Evolutionary conservation across 768 basidiomycete species (phyloP), one percentile per base, ranked within the genome.

Genomic region (Suillus hirtellus): DNA sequence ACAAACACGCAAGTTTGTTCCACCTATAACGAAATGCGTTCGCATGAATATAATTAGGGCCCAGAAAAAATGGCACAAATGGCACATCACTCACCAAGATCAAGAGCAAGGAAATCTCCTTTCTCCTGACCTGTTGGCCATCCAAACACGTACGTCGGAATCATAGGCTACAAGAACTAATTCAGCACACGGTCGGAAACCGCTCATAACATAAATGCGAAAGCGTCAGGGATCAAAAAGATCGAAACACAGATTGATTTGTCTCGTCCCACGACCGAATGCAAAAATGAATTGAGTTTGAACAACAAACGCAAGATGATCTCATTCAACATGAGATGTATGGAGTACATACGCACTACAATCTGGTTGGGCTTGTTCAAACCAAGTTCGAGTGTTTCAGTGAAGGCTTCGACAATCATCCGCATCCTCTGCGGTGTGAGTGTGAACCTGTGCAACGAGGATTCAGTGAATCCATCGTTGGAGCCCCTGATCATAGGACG

Each of bases 1-100:
- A 78, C 97, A 99, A 50, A 98, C 97, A 50, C 97, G 95, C n/a
- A 99, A 84, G 72, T 99, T 99, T 27, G 96, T 99, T 40, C 96
- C 96, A 59, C 93, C 92, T 93, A 64, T 19, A 19, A 61, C 27
- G 35, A 38, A 35, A n/a, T 47, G 17, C 9, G 37, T 44, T 60
- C 52, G 44, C 49, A 55, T 40, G 40, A 50, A 49, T 50, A 59
- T 59, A 43, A 63, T 60, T 54, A 43, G 21, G 38, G 52, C 66
- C 59, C 44, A 9, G 21, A n/a, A 31, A n/a, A 61, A 44, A n/a
- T 1, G 37, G 37, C 21, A 53, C 9, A 21, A 53, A 24, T 59
- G 44, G 27, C n/a, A 38, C 46, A 52, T 6, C 10, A 79, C 87
- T 71, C 68, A 90, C 92, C 92, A 42, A 95, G 88, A 76, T 95